Base-by-base conservation (phyloP, 768 basidiomycete genomes). In the Agaricus blazei region DNA sequence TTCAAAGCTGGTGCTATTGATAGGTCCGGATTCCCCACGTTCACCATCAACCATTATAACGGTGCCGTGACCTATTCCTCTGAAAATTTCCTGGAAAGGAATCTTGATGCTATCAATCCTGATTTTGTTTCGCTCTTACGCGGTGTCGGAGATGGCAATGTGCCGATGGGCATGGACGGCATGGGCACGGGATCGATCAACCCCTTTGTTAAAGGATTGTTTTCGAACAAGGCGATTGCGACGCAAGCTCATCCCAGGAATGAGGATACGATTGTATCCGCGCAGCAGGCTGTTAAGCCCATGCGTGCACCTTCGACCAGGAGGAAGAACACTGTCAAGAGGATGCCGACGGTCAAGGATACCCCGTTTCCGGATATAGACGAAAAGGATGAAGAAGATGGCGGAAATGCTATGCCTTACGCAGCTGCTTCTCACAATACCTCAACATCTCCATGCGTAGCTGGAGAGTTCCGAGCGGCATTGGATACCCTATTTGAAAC, bases 201-300 rank as follows among this genome's bases (percentile, higher is more conserved):
- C 58, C 88, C 93, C 0, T 98, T 98, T 72, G 82, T 98, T 47
- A 90, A 92, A 58, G 88, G 88, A 7, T 72, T 99, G 5, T 98
- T 98, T 71, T 87, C 87, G 0, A 83, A 77, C 38, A 93, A 92
- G 65, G 87, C 88, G 2, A 93, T 99, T 58, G 91, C 93, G 0
- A 96, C 93, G 0, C 87, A 93, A 64, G 90, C 87, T 0, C 94
- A 98, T 65, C 94, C 96, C 0, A 76, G 87, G 59, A 88, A 95
- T 63, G 93, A 98, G 63, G 94, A 96, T 49, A 97, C 95, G 0
- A 95, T 98, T 58, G 95, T 98, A 14, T 83, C 93, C 4, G 94
- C 93, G 0, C 93, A 94, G 65, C 94, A 97, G 67, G 85, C 86
- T 36, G 86, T 93, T 60, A 93, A 95, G 69, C 96, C 96, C 0